A percentile compares a stretch with the other conserved stretches of the same genome.
Evolutionary conservation across 768 basidiomycete genomes (phyloP).

Genomic region (Krasilnikovozyma curviuscula): DNA sequence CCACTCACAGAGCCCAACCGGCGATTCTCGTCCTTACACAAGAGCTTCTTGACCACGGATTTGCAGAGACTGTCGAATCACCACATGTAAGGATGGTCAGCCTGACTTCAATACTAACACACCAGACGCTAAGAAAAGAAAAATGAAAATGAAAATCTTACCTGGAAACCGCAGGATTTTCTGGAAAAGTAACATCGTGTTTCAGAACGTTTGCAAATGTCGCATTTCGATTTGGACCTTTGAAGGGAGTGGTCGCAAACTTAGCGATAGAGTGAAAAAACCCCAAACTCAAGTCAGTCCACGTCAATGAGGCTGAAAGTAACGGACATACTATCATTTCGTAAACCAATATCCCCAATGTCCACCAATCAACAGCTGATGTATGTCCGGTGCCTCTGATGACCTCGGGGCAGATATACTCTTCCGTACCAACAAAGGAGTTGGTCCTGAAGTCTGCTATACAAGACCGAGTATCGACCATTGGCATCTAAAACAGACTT

Average conservation of each 20-base stretch:
- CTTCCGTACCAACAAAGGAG: constrained; percentile 98
- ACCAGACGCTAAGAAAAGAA: not conserved
- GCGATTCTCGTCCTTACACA: constrained; percentile 79
- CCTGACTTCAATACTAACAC: not conserved
- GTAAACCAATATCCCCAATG: constrained; percentile 89
- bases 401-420: constrained; percentile 98
- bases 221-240: constrained; percentile 79
- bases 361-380: constrained; percentile 99
- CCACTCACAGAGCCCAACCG: constrained; percentile 81
- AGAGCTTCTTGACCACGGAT: constrained; percentile 61
- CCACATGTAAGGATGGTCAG: constrained; percentile 6
- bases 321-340: constrained; percentile 43
- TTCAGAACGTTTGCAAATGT: constrained; percentile 91
- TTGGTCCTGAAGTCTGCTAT: constrained; percentile 96
- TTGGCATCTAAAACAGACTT: constrained; percentile 42
- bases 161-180: constrained; percentile 25
- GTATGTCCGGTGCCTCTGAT: constrained; percentile 93
- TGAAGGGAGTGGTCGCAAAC: constrained; percentile 98
- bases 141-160: constrained; percentile 14
- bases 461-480: constrained; percentile 93
- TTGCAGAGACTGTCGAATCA: constrained; percentile 49
- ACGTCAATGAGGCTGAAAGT: not conserved
- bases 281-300: not conserved
- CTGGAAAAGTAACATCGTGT: constrained; percentile 67
- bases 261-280: constrained; percentile 27